These are phyloP conservation scores for Mucor mucedo DNA, from an alignment of 371 early-diverging fungal species.

Conservation along the genomic window DNA sequence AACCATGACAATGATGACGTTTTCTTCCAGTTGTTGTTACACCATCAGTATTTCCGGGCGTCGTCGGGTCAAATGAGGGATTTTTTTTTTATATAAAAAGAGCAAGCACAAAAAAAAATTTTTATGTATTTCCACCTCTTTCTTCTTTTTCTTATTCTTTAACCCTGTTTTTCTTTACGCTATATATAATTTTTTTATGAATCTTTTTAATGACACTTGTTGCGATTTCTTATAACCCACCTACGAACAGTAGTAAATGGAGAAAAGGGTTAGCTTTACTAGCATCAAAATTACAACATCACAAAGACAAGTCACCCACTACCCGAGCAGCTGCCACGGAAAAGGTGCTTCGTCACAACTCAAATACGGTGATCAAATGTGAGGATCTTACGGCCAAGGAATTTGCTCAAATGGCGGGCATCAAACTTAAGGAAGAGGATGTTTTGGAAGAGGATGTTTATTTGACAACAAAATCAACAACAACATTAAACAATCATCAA, in stretches of 20 bases:
- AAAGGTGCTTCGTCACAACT: slow-evolving; percentile 38
- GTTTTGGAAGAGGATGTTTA: neutral
- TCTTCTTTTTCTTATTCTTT: slow-evolving; percentile 12
- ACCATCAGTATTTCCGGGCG: neutral
- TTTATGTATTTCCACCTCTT: slow-evolving; percentile 5
- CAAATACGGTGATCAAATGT: slow-evolving; percentile 25
- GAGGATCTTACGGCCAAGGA: slow-evolving; percentile 56
- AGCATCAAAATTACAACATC: slow-evolving; percentile 12
- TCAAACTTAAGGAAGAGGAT: slow-evolving; percentile 35
- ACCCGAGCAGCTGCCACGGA: slow-evolving; percentile 44
- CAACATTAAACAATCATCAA: slow-evolving; percentile 9
- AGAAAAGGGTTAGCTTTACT: slow-evolving; percentile 26
- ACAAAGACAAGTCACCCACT: slow-evolving; percentile 19
- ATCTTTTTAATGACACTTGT: slow-evolving; percentile 28
- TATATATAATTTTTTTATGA: slow-evolving; percentile 1
- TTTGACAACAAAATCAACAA: slow-evolving; percentile 10
- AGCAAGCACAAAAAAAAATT: neutral
- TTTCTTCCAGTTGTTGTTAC: neutral
- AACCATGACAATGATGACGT: neutral
- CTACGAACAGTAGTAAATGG: slow-evolving; percentile 29
- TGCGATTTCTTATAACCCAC: slow-evolving; percentile 27
- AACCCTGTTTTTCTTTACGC: slow-evolving; percentile 8
- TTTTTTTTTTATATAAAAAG: slow-evolving; percentile 13
- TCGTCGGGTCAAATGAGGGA: slow-evolving; percentile 22
- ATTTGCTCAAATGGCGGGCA: slow-evolving; percentile 49